Conservation (phyloP, 306 rosid species). For the Lathyrus aphaca region DNA sequence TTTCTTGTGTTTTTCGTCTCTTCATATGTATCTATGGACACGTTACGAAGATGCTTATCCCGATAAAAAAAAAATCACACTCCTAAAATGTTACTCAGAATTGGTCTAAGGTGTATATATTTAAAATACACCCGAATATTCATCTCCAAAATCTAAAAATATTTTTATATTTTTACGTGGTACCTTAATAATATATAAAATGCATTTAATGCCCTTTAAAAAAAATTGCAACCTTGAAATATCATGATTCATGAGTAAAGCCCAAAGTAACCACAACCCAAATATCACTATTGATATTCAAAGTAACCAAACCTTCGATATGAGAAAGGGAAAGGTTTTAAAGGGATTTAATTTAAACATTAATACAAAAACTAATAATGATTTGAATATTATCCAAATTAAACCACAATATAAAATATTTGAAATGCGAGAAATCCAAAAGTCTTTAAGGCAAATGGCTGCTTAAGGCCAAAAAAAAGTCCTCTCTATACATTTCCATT, state of each 20-base stretch:
- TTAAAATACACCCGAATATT: no score
- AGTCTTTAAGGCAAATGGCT: conserved; percentile 24
- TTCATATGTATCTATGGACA: no score
- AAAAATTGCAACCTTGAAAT: not conserved
- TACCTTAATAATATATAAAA: no score
- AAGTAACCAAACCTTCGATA: conserved; percentile 15
- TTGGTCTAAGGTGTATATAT: no score
- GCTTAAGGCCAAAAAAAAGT: conserved; percentile 24
- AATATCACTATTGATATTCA: conserved; percentile 2
- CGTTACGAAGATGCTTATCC: no score
- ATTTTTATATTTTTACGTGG: no score
- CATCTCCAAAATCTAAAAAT: no score
- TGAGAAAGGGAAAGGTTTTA: conserved; percentile 11
- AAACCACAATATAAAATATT: conserved; percentile 15
- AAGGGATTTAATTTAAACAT: conserved; percentile 12
- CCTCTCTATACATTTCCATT: conserved; percentile 36
- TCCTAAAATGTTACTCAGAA: no score
- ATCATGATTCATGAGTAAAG: not conserved
- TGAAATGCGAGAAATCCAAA: conserved; percentile 33
- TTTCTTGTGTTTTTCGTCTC: no score
- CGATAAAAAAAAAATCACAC: no score
- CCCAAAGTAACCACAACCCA: not conserved
- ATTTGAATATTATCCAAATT: conserved; percentile 7
- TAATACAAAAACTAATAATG: not conserved
- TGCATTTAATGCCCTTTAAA: no score